phyloP scores from a whole-genome alignment of 1,284 basidiomycete genomes.

The Pterulicium gracile region DNA sequence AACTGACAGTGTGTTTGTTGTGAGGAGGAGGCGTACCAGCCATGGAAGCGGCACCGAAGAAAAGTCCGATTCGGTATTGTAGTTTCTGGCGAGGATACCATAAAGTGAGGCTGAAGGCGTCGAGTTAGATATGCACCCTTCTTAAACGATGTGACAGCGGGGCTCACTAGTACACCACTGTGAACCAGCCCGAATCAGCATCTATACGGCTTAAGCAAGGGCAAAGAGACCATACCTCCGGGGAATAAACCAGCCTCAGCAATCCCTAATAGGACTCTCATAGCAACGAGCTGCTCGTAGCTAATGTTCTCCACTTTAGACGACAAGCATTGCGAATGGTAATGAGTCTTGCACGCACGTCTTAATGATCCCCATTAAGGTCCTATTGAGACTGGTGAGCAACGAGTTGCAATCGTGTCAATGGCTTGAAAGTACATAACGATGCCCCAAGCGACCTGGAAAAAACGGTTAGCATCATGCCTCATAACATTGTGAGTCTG shows the following conservation, averaged over 20 bases:
- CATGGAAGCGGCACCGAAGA: slow-evolving; percentile 37
- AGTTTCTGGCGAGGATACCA: slow-evolving; percentile 42
- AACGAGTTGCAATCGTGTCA: neutral
- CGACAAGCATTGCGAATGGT: neutral
- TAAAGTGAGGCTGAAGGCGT: slow-evolving; percentile 25
- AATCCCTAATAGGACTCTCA: slow-evolving; percentile 48
- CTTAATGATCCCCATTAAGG: slow-evolving; percentile 56
- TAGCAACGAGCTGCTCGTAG: slow-evolving; percentile 50
- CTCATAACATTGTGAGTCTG: slow-evolving; percentile 3
- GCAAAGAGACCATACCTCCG: slow-evolving; percentile 23
- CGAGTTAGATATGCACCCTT: neutral
- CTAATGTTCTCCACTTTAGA: slow-evolving; percentile 17
- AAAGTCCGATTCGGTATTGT: slow-evolving; percentile 40
- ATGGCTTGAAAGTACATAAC: slow-evolving; percentile 26
- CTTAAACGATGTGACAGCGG: neutral
- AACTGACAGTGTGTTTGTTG: neutral
- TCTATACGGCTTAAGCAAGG: neutral
- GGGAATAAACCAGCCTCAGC: slow-evolving; percentile 64
- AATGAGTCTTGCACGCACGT: slow-evolving; percentile 26
- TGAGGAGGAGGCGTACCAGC: slow-evolving; percentile 16
- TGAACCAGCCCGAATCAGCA: neutral
- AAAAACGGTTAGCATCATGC: slow-evolving; percentile 7
- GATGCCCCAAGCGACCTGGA: slow-evolving; percentile 35
- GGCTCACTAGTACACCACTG: slow-evolving; percentile 42
- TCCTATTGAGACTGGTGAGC: slow-evolving; percentile 37